These are phyloP conservation scores for Candida sojae DNA, from an alignment of 1,139 yeast genomes.

Conservation along the genomic window DNA sequence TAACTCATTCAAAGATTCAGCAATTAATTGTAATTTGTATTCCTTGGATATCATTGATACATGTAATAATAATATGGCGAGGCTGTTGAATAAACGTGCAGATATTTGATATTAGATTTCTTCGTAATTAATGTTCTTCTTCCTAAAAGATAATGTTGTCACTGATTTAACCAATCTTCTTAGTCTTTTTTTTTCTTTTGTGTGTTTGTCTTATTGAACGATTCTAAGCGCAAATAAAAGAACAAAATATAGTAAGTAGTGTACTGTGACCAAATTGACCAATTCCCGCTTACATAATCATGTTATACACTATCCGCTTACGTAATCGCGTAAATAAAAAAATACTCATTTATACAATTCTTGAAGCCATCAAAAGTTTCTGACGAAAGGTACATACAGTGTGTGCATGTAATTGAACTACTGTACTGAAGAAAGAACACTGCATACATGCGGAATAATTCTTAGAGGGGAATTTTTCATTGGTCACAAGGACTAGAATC, in stretches of 20 bases:
- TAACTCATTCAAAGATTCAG: constrained; percentile 30
- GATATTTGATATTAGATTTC: too few species aligned
- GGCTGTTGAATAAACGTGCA: too few species aligned
- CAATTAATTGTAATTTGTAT: constrained; percentile 34
- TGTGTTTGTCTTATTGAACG: background rate
- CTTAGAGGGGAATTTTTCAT: background rate
- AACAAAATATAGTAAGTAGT: background rate
- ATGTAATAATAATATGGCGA: too few species aligned
- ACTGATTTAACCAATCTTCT: too few species aligned
- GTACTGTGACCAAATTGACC: background rate
- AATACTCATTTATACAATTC: background rate
- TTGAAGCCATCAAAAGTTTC: too few species aligned
- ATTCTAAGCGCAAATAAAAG: background rate
- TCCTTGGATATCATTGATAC: constrained; percentile 24
- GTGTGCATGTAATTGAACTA: too few species aligned
- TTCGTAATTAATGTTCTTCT: too few species aligned
- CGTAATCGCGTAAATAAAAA: background rate
- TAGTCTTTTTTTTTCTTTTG: too few species aligned
- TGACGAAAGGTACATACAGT: too few species aligned
- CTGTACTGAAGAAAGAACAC: too few species aligned
- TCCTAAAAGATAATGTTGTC: too few species aligned
- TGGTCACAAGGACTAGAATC: background rate
- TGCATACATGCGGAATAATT: background rate
- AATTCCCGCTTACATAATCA: background rate
- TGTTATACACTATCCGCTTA: background rate